Percentiles rank a stretch among this genome's conserved stretches.
These are phyloP conservation scores for Rhodosorus marinus DNA, from an alignment of 23 red algal species.

Conservation along the genomic window DNA sequence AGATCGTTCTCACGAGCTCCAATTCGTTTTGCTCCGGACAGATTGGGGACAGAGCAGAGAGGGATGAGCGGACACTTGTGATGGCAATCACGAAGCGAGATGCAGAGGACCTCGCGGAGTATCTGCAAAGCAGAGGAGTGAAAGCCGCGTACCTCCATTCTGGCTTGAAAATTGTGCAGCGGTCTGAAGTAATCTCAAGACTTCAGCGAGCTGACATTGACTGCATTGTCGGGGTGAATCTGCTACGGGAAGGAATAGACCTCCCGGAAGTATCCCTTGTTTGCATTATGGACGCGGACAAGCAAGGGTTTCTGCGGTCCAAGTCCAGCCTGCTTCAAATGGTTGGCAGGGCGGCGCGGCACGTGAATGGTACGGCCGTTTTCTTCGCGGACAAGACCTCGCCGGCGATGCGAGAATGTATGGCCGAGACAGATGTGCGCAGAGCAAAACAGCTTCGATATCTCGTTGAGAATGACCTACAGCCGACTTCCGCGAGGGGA, in stretches of 20 bases:
- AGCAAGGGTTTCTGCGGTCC: constrained; percentile 66
- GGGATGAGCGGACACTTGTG: constrained; percentile 37
- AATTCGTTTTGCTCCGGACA: too few species aligned
- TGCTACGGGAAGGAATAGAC: constrained; percentile 64
- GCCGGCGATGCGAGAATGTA: constrained; percentile 36
- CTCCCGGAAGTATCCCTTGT: constrained; percentile 56
- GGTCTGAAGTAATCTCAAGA: constrained; percentile 49
- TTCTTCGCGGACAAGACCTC: constrained; percentile 69
- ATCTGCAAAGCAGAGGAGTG: constrained; percentile 18
- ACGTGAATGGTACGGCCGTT: constrained; percentile 40
- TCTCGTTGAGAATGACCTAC: too few species aligned
- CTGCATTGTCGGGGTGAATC: constrained; percentile 67
- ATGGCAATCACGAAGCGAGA: constrained; percentile 60
- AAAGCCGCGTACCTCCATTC: constrained; percentile 60
- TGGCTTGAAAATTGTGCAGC: constrained; percentile 48
- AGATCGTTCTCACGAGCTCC: too few species aligned
- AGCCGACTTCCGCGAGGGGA: too few species aligned
- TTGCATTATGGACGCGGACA: constrained; percentile 80
- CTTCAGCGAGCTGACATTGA: constrained; percentile 17
- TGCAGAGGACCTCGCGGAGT: constrained; percentile 55
- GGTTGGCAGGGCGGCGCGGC: constrained; percentile 66
- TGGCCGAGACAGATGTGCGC: constrained; percentile 45
- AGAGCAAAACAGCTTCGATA: too few species aligned
- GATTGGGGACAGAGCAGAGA: constrained; percentile 4
- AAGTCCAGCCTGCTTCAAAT: constrained; percentile 69